Base-by-base conservation (phyloP, 495 filamentous ascomycete species). In the Aspergillus indologenus region DNA sequence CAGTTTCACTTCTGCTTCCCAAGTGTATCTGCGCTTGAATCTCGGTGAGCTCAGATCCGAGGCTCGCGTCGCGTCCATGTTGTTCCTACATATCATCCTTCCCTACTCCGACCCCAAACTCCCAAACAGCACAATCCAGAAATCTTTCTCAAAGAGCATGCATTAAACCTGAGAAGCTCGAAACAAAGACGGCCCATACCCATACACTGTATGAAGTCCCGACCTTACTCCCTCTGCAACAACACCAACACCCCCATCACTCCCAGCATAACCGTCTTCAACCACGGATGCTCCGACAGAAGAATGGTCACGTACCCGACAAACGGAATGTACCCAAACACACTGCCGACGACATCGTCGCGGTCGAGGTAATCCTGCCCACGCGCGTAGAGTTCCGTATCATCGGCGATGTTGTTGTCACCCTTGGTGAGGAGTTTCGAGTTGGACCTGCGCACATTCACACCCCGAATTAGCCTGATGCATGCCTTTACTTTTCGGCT, bases 271-370 rank as follows among this genome's bases (percentile, higher is more conserved):
- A 87, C 92, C 15, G 88, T 92, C 83, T 99, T 99, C 63, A 97
- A 66, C 95, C 94, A 98, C 18, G 95, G 94, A 70, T 99, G 88
- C 72, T 99, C 94, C 57, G 88, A 92, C 54, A 99, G 80, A 76
- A 99, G 81, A 66, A 99, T 99, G 9, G 94, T 99, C 29, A 98
- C 92, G 68, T 98, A 99, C 45, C 94, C 94, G 4, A 99, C 92
- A 67, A 92, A 91, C 0, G 94, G 94, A 45, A 98, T 86, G 70
- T 92, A 99, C n/a, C 85, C 94, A 12, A 92, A 80, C 19, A 98
- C 94, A 68, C 90, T 96, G 26, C 94, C 94, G 50, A 98, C 91
- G 59, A 98, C 92, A 65, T 98, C 93, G 63, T 80, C 69, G n/a
- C 95, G 83, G 61, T 89, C 83, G 24, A 99, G 80, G 65, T 90